phyloP scores from a whole-genome alignment of 306 rosid species.

The Prosopis cineraria region DNA sequence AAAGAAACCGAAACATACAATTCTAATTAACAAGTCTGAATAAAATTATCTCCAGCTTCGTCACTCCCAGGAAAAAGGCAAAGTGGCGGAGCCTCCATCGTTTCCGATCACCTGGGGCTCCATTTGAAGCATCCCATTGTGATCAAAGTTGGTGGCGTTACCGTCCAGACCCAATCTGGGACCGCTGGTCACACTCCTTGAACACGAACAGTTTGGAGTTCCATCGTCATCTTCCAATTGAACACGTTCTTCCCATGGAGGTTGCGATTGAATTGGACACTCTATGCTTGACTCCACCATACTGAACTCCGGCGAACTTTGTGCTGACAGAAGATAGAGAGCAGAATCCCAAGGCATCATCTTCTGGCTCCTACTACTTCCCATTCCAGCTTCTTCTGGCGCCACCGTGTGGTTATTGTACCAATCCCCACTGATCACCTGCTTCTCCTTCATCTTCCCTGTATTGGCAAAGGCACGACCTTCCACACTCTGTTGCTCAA shows the following conservation, averaged over 20 bases:
- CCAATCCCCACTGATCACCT: no score
- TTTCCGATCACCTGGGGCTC: background rate
- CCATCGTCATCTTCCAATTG: background rate
- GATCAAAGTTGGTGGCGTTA: background rate
- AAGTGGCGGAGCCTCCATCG: background rate
- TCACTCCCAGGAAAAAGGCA: background rate
- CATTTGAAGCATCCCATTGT: background rate
- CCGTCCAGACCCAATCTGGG: background rate
- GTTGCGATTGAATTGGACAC: background rate
- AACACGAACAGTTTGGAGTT: background rate
- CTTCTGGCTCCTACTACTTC: background rate
- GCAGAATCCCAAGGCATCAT: background rate
- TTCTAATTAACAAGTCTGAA: background rate
- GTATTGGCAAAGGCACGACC: background rate
- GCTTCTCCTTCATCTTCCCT: background rate
- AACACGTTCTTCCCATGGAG: background rate
- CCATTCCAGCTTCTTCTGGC: background rate
- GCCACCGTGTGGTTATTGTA: background rate
- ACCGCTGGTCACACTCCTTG: background rate
- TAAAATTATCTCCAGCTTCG: background rate
- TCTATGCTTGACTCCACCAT: background rate
- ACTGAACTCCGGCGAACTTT: background rate
- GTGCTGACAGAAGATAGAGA: conserved; percentile 20
- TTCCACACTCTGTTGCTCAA: background rate
- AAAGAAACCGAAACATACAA: background rate